Base-by-base conservation (phyloP, 257 asterid species). In the Petrea volubilis region DNA sequence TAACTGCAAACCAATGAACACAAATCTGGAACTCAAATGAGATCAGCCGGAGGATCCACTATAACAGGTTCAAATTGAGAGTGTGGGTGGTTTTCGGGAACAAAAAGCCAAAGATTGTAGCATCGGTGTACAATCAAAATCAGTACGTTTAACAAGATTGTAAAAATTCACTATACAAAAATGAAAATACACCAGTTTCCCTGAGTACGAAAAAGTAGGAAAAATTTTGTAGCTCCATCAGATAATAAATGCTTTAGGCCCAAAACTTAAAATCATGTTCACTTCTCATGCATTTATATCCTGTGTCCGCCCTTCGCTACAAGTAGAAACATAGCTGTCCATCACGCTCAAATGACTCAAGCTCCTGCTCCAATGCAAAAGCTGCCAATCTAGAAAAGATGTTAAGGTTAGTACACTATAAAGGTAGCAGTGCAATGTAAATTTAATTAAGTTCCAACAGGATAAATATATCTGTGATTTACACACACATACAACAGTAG, bases 301-400 rank as follows among this genome's bases (percentile, higher is more conserved):
- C 18, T 44, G 29, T 34, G 63, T 55, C 50, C 36, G 33, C 59
- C 68, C 73, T 51, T 68, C 33, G 15, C 55, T 70, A 76, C 80
- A 62, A 70, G 76, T 62, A 76, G 36, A 52, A 28, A 51, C 34
- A 15, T 29, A 7, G 40, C 15, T 23, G 68, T 44, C 67, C 77
- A 34, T 31, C 68, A 47, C 33, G 36, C 40, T 62, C 50, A 64
- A 15, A 29, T 40, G 6, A 60, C 66, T 50, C 43, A 52, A 38
- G 41, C 71, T 53, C 69, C 55, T 62, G 11, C 27, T 73, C 46
- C 43, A 34, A 2, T 36, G 52, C 14, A 61, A 64, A 64, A 56
- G 52, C 74, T 77, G 70, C 70, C 3, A 49, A 49, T 21, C 24
- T 34, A 36, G 44, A 6, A 56, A 3, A 27, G 23, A 11, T 56